Evolutionary conservation across 306 rosid species (phyloP).

Genomic region (Trifolium pratense): DNA sequence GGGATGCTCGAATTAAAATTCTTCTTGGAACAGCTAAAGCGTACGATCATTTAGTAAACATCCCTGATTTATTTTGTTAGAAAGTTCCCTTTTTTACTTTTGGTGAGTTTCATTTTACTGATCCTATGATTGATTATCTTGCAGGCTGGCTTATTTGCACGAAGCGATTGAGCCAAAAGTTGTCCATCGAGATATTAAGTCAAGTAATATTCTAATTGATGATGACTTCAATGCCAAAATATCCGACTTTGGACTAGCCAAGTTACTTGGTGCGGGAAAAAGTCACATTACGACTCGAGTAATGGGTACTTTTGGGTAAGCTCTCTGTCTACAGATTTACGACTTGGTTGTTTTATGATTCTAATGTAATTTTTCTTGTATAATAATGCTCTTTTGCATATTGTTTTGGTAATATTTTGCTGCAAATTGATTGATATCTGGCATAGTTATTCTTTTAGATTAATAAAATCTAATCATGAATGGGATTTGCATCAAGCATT

Average conservation of each 20-base stretch:
- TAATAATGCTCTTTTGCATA: not conserved
- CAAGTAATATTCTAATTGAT: slow-evolving; percentile 89
- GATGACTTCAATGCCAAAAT: slow-evolving; percentile 90
- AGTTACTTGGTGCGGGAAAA: slow-evolving; percentile 84
- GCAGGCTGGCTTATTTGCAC: slow-evolving; percentile 91
- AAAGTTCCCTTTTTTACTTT: not conserved
- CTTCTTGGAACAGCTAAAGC: slow-evolving; percentile 92
- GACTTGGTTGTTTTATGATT: slow-evolving; percentile 37
- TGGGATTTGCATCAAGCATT: too few species aligned
- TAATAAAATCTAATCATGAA: too few species aligned
- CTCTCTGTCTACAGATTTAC: slow-evolving; percentile 31
- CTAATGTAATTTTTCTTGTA: slow-evolving; percentile 2
- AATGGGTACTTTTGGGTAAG: slow-evolving; percentile 99
- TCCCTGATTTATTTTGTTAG: slow-evolving; percentile 5
- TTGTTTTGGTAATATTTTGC: too few species aligned
- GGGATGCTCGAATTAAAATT: slow-evolving; percentile 94
- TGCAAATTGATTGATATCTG: too few species aligned
- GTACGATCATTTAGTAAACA: slow-evolving; percentile 49
- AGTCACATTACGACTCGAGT: slow-evolving; percentile 93
- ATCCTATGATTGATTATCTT: slow-evolving; percentile 38
- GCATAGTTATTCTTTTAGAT: too few species aligned
- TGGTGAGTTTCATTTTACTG: slow-evolving; percentile 26
- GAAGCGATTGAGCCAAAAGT: slow-evolving; percentile 98
- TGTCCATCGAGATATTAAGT: slow-evolving; percentile 91
- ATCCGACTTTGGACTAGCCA: slow-evolving; percentile 95